Percentiles rank a stretch among this genome's conserved stretches.
Evolutionary conservation across 163 green algal species (phyloP).

Genomic region (Scenedesmus sp.): DNA sequence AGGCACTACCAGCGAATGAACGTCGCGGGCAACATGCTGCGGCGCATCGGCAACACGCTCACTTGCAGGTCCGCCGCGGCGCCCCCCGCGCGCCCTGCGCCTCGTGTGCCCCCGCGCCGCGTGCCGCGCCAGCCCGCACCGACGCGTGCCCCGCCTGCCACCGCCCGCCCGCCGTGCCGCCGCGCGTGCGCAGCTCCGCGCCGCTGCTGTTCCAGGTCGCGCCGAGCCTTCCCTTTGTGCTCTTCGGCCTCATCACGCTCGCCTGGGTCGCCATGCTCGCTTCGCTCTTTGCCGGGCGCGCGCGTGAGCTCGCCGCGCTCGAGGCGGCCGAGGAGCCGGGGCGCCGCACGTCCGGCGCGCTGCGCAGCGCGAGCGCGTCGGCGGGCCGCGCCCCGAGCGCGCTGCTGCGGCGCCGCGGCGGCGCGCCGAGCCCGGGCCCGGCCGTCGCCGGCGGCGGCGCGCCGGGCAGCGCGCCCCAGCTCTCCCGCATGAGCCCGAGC

Average conservation of each 20-base stretch:
- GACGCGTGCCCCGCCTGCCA: too few species aligned
- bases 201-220: conserved; percentile 6
- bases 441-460: too few species aligned
- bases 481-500: too few species aligned
- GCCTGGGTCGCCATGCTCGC: not conserved
- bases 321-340: not conserved
- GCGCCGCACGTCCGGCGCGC: not conserved
- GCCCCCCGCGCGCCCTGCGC: too few species aligned
- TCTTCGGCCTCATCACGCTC: conserved; percentile 3
- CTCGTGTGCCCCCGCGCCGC: too few species aligned
- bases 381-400: not conserved
- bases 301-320: not conserved
- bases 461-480: too few species aligned
- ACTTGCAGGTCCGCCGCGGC: too few species aligned
- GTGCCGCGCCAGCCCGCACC: too few species aligned
- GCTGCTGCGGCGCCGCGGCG: not conserved
- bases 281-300: conserved; percentile 2
- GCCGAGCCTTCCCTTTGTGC: not conserved
- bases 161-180: too few species aligned
- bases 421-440: too few species aligned
- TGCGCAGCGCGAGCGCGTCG: not conserved
- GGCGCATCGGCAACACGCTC: conserved; percentile 25
- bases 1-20: conserved; percentile 27
- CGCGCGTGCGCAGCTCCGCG: too few species aligned
- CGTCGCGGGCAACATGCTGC: conserved; percentile 7